Evolutionary conservation across 371 early-diverging fungal species (phyloP).

Genomic region (Rhizopus delemar): DNA sequence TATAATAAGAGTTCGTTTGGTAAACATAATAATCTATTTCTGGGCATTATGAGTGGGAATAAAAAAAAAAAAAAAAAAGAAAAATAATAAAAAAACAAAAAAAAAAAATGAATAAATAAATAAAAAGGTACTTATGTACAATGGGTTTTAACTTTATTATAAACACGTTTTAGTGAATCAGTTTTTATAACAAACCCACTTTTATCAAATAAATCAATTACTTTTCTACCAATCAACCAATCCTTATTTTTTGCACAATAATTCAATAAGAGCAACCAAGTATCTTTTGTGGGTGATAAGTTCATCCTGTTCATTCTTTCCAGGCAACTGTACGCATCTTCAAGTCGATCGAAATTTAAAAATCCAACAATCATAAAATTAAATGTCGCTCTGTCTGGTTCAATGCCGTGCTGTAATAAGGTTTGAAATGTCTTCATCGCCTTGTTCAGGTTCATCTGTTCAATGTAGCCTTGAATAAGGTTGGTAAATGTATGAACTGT

Average conservation of each 20-base stretch:
- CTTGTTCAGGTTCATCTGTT: conserved; percentile 29
- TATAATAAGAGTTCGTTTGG: conserved; percentile 47
- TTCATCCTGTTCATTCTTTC: conserved; percentile 33
- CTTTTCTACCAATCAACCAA: conserved; percentile 28
- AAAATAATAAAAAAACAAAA: conserved; percentile 9
- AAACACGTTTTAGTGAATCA: conserved; percentile 32
- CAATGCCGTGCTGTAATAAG: conserved; percentile 24
- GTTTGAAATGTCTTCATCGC: conserved; percentile 42
- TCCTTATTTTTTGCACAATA: conserved; percentile 28
- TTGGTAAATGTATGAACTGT: conserved; percentile 51
- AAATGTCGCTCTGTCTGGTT: conserved; percentile 49
- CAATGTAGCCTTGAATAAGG: conserved; percentile 46
- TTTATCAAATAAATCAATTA: conserved; percentile 31
- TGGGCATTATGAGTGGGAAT: conserved; percentile 3
- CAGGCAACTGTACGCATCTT: conserved; percentile 41
- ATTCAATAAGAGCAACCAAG: conserved; percentile 37
- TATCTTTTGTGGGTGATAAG: conserved; percentile 42
- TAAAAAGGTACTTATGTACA: conserved; percentile 18
- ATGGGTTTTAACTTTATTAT: conserved; percentile 35
- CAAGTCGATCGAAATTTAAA: conserved; percentile 31
- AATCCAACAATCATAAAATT: conserved; percentile 48
- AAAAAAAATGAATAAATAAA: conserved; percentile 12
- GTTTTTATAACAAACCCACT: conserved; percentile 39
- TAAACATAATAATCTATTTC: conserved; percentile 22
- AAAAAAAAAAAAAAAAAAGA: conserved; percentile 9